phyloP scores from a whole-genome alignment of 2,329 filamentous ascomycete species.

The Neophaeococcomyces mojaviensis region DNA sequence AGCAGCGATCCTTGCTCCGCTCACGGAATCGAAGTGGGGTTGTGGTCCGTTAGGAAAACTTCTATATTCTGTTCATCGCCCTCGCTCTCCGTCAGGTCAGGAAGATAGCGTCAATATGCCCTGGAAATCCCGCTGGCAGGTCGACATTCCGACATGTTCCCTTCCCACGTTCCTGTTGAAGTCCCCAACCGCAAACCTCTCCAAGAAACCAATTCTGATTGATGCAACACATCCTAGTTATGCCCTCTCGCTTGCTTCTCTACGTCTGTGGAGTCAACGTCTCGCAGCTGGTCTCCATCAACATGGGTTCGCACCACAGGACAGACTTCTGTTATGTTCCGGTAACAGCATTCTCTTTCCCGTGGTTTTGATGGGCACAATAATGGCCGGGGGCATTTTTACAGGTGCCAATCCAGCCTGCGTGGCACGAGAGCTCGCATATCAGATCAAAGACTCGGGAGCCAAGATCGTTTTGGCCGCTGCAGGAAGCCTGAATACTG shows the following conservation, averaged over 20 bases:
- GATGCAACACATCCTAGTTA: constrained; percentile 56
- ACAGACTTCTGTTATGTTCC: constrained; percentile 63
- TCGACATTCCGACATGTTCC: constrained; percentile 32
- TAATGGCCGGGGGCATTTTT: constrained; percentile 68
- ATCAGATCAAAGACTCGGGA: constrained; percentile 62
- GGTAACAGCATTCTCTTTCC: constrained; percentile 64
- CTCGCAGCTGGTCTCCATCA: constrained; percentile 56
- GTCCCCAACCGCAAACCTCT: constrained; percentile 31
- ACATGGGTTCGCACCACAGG: constrained; percentile 50
- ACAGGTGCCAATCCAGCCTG: constrained; percentile 62
- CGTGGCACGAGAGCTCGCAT: constrained; percentile 60
- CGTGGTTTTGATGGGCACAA: constrained; percentile 56
- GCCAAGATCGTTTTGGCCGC: constrained; percentile 56
- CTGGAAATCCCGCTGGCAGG: too few relatives aligned
- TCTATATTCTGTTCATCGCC: too few relatives aligned
- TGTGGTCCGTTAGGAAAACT: too few relatives aligned
- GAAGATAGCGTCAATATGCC: too few relatives aligned
- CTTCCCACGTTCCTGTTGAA: constrained; percentile 40
- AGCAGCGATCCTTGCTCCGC: too few relatives aligned
- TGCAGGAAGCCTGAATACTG: constrained; percentile 14
- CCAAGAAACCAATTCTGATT: constrained; percentile 41
- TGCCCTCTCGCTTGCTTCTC: too few relatives aligned
- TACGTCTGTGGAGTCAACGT: too few relatives aligned
- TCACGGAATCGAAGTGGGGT: too few relatives aligned
- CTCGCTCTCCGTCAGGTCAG: too few relatives aligned